Evolutionary conservation across 805 yeast genomes (phyloP).

Genomic region (Zygoascus flipseniorum): DNA sequence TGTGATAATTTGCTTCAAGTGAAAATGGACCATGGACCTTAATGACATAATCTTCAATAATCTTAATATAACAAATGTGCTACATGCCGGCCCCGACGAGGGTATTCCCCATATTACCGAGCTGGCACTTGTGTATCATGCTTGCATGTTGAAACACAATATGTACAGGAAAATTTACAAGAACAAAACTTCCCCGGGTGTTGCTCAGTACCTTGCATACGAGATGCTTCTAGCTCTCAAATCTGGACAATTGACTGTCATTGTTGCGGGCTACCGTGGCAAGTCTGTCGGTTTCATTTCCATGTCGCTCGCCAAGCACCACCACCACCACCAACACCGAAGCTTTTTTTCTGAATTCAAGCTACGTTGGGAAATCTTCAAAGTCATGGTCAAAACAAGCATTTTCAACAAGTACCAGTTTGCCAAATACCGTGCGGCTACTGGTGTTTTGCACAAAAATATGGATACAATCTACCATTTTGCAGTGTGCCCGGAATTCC

Average conservation of each 20-base stretch:
- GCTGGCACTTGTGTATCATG: background rate
- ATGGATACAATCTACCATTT: background rate
- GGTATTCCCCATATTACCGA: background rate
- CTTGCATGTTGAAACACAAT: background rate
- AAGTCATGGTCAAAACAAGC: background rate
- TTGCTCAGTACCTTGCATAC: background rate
- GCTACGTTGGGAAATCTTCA: background rate
- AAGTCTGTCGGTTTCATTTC: background rate
- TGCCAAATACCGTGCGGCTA: background rate
- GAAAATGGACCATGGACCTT: background rate
- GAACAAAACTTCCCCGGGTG: background rate
- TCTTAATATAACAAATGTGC: background rate
- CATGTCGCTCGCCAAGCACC: background rate
- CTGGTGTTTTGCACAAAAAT: background rate
- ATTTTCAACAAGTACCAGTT: background rate
- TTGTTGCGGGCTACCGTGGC: background rate
- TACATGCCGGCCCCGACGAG: background rate
- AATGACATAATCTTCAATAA: background rate
- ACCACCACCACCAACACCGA: too few species aligned
- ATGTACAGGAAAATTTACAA: background rate
- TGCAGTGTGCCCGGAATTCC: slow-evolving; percentile 3
- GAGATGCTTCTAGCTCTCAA: background rate
- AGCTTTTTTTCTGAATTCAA: background rate
- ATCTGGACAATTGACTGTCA: background rate
- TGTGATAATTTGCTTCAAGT: too few species aligned